Evolutionary conservation across 805 yeast genomes (phyloP), one percentile per base, ranked within the genome.

Genomic region (Myxozyma nipponensis): DNA sequence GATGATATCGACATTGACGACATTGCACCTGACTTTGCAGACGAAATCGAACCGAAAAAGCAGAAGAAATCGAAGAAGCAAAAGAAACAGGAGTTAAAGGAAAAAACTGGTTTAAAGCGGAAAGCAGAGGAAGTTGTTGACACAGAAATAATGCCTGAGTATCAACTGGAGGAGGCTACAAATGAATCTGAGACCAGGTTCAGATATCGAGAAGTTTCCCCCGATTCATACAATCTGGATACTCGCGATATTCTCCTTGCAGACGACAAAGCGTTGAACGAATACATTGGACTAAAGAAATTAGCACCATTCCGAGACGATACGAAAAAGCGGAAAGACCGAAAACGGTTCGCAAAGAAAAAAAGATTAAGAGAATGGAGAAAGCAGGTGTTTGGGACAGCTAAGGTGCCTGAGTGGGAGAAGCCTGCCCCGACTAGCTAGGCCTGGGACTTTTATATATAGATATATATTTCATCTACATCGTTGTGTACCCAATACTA

Each of bases 131-230:
- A 79, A 51, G 77, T 89, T 22, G 86, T 91, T n/a, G 89, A 86
- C 46, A 74, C 83, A 30, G 86, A 87, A 59, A 77, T 83, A 28
- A 67, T 79, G 19, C 77, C 78, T 35, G 72, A 88, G 34, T 13
- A 28, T 28, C 62, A 84, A 5, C 32, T 37, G 19, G 54, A 40
- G 15, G 58, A 46, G 38, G 84, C 81, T 53, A 83, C 75, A 53
- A 55, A 43, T 34, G 65, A 60, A 5, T 46, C 47, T 3, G 44
- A 42, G 40, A 22, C 40, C 19, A 32, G 73, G 47, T 91, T 93
- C 76, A 82, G 81, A 61, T 93, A 93, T 66, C 79, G 97, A 62
- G 95, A 89, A 61, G 98, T 93, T 3, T 89, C 96, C 1, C 97
- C 98, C 6, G 98, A 93, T 63, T 72, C 89, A 7, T 93, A 79